Base-by-base conservation (phyloP, 441 rosid genomes). In the Biscutella laevigata region DNA sequence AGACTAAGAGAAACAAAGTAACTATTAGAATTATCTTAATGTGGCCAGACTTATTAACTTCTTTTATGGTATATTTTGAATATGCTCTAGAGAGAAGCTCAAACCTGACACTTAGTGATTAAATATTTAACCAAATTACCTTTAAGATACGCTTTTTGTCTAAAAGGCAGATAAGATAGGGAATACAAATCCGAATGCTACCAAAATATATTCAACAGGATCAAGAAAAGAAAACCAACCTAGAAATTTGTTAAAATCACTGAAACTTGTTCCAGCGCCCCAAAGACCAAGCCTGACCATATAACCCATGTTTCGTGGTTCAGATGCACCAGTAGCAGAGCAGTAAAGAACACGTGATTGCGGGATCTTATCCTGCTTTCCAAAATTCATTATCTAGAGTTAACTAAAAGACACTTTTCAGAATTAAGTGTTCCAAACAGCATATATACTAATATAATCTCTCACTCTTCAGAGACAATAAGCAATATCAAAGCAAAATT, bases 291-390 rank as follows among this genome's bases (percentile, higher is more conserved):
- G 94, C 75, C 96, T 82, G 74, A 88, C 94, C 99, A 92, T 92
- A 71, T 92, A 92, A 53, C 96, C 99, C 96, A 92, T 69, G 72
- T 92, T 92, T 58, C 99, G 91, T 42, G 99, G 97, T 74, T 92
- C 99, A 61, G 99, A 92, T 70, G 99, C 99, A 69, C 99, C 96
- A 74, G 99, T 92, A 53, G 99, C 99, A 43, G 99, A 92, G 83
- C 99, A 92, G 78, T 92, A 88, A 67, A 92, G 65, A 60, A 88
- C 92, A 72, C 95, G 92, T 67, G 97, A 91, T 59, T 88, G 95
- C 55, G 94, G 95, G 61, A 92, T 88, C 58, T 85, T 83, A 71
- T 89, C 95, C 99, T 92, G 94, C 69, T 35, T 62, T 55, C 68
- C 51, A 59, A 61, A 70, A 63, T 68, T 27, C 46, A 62, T 57